These are phyloP conservation scores for Coprinopsis marcescibilis DNA, from an alignment of 768 basidiomycete genomes.

Conservation along the genomic window DNA sequence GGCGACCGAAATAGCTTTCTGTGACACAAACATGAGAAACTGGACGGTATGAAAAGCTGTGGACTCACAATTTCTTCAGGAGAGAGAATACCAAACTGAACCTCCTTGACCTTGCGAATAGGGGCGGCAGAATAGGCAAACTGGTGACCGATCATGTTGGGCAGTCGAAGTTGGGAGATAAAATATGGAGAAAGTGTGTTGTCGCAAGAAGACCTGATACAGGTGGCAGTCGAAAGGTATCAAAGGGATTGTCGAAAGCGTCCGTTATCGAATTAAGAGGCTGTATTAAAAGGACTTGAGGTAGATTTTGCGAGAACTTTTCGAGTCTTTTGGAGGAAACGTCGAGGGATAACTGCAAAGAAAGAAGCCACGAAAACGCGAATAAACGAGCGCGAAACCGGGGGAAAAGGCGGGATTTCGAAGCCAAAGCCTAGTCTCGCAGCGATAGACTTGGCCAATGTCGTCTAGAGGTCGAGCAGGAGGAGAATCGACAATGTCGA, in stretches of 20 bases:
- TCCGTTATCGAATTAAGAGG: slow-evolving; percentile 25
- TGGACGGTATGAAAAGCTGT: slow-evolving; percentile 5
- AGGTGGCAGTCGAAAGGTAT: too few relatives aligned
- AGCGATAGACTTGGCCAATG: slow-evolving; percentile 15
- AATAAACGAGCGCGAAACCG: slow-evolving; percentile 25
- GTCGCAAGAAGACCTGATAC: slow-evolving; percentile 13
- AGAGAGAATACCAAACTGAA: slow-evolving; percentile 97
- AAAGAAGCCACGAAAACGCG: slow-evolving; percentile 23
- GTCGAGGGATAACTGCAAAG: slow-evolving; percentile 14
- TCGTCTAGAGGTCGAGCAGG: slow-evolving; percentile 21
- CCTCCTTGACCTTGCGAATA: slow-evolving; percentile 92
- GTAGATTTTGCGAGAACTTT: slow-evolving; percentile 24
- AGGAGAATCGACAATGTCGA: slow-evolving; percentile 23
- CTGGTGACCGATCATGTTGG: slow-evolving; percentile 78
- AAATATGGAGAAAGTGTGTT: slow-evolving; percentile 10
- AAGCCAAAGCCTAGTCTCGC: slow-evolving; percentile 13
- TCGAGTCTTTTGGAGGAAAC: slow-evolving; percentile 22
- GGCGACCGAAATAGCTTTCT: slow-evolving; percentile 99
- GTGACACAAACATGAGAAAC: slow-evolving; percentile 18
- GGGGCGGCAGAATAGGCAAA: slow-evolving; percentile 93
- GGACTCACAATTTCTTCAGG: slow-evolving; percentile 94
- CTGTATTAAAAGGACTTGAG: slow-evolving; percentile 17
- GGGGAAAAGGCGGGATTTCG: slow-evolving; percentile 20
- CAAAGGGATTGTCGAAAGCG: slow-evolving; percentile 21
- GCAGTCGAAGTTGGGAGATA: slow-evolving; percentile 13